Evolutionary conservation across 257 asterid genomes (phyloP), one percentile per base, ranked within the genome.

Genomic region (Plantago elongata): DNA sequence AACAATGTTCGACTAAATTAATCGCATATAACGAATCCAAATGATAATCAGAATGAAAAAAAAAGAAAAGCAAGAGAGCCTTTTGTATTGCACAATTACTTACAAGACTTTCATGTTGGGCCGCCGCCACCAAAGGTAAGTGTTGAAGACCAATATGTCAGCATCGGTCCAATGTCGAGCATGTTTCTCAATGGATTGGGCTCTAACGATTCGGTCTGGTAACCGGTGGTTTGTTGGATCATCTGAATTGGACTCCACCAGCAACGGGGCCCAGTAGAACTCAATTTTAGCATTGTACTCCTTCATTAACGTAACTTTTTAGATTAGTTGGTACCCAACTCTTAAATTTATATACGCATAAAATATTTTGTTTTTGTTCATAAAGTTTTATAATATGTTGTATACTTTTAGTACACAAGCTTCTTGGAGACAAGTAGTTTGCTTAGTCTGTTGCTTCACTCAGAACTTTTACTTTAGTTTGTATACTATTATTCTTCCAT

Each of bases 191-290:
- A 90, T 83, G 3, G 84, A 70, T 6, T 80, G 84, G 30, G 85
- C 86, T 76, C 93, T 77, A 14, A 85, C 91, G 27, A 85, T 85
- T 0, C 98, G 85, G 1, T 88, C 90, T 0, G 88, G 88, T 9
- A 90, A 47, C 9, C 93, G 91, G 60, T 90, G 98, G 74, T 66
- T 72, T 4, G 71, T 75, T 2, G 98, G 98, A 30, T 90, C 85
- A 14, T 90, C 98, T 0, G 95, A 90, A 63, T 90, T 90, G 16
- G 97, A 90, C 75, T 90, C 98, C 34, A 87, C 93, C 54, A 90
- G 68, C 82, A 90, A 65, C 11, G 97, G 97, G 0, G 91, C 88
- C 97, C 97, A 90, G 52, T 90, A 90, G 27, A 87, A 90, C 50
- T 87, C 95, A 15, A 90, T 77, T 63, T 79, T 75, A 5, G 89